Conservation (phyloP, 352 stramenopile species). For the Saprolegnia parasitica region DNA sequence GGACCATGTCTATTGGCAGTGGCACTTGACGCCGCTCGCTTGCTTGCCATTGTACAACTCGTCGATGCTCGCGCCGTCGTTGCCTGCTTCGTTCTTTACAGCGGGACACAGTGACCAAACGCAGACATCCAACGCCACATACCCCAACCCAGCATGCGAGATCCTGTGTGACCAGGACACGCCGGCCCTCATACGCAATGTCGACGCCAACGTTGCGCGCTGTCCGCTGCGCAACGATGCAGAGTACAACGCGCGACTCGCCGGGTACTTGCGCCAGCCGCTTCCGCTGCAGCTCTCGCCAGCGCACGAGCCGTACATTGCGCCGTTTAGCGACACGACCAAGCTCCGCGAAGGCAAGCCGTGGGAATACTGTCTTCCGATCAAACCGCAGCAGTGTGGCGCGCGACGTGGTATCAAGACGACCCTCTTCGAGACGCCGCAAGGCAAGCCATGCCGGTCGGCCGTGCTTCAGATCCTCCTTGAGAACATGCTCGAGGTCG, state of each 20-base stretch:
- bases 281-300: background rate
- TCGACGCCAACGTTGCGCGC: background rate
- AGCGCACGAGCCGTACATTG: background rate
- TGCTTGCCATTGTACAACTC: background rate
- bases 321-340: background rate
- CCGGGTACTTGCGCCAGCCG: background rate
- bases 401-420: background rate
- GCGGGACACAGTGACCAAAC: background rate
- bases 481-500: slow-evolving; percentile 6
- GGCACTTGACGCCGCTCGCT: background rate
- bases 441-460: background rate
- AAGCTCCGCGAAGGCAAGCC: background rate
- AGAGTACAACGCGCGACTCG: background rate
- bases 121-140: background rate
- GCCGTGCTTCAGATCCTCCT: background rate
- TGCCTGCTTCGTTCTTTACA: background rate
- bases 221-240: background rate
- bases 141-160: background rate
- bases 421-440: slow-evolving; percentile 3
- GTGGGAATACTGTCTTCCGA: background rate
- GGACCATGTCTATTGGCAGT: background rate
- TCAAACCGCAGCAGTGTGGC: slow-evolving; percentile 3
- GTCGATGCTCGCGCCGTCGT: background rate
- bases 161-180: background rate
- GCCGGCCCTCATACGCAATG: background rate